phyloP scores from a whole-genome alignment of 345 rosid genomes.

The Eucalyptus tenuipes region DNA sequence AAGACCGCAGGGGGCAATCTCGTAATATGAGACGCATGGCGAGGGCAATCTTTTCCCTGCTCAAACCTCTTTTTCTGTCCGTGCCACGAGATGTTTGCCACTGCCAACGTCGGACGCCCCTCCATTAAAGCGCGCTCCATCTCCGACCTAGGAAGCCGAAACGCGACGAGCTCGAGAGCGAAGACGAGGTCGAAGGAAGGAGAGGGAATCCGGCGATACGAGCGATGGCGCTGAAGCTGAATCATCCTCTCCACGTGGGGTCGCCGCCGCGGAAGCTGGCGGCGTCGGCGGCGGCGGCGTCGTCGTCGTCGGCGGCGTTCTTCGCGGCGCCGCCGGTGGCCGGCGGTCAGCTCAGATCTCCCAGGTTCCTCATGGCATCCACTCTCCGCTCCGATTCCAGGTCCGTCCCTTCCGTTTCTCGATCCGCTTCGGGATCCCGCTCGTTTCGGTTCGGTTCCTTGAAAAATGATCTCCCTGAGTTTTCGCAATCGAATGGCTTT shows the following conservation, averaged over 20 bases:
- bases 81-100: too few relatives aligned
- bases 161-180: background rate
- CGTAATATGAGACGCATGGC: background rate
- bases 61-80: background rate
- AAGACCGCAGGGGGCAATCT: background rate
- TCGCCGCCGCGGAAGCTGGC: background rate
- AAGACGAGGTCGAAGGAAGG: too few relatives aligned
- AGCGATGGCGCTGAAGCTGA: background rate
- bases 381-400: constrained; percentile 46
- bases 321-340: constrained; percentile 5
- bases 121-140: background rate
- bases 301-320: constrained; percentile 19
- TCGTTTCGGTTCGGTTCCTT: background rate
- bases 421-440: background rate
- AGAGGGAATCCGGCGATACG: background rate
- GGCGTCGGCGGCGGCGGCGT: too few relatives aligned
- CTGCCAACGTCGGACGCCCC: background rate
- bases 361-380: constrained; percentile 56
- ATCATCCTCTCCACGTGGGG: background rate
- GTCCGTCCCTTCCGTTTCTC: constrained; percentile 12
- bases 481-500: background rate
- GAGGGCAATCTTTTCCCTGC: background rate
- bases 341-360: constrained; percentile 51
- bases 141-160: background rate
- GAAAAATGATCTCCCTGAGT: background rate